Conservation (phyloP, 1,284 basidiomycete genomes). For the Jaminaea rosea region DNA sequence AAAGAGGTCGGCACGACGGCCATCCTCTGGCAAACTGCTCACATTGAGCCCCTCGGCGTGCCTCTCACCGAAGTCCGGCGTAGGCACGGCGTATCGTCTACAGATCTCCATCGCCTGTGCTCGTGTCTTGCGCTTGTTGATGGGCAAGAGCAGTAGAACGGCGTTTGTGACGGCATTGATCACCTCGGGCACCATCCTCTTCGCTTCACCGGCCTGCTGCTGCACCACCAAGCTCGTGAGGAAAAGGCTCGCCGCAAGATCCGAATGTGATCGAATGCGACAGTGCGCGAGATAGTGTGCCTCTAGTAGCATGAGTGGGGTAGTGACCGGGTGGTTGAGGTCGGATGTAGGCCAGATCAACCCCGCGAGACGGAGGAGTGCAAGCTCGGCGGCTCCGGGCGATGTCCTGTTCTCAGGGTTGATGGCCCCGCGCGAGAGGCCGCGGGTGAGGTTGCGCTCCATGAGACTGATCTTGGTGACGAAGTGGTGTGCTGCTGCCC, state of each 20-base stretch:
- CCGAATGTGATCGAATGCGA: constrained; percentile 64
- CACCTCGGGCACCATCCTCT: constrained; percentile 80
- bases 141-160: constrained; percentile 61
- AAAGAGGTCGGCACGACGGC: constrained; percentile 1
- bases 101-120: constrained; percentile 1
- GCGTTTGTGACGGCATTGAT: constrained; percentile 70
- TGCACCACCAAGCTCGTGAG: constrained; percentile 66
- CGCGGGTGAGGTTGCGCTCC: constrained; percentile 86
- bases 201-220: constrained; percentile 74
- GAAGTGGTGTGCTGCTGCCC: constrained; percentile 69
- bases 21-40: neutral
- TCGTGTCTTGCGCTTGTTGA: constrained; percentile 22
- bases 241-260: constrained; percentile 79
- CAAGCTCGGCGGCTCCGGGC: constrained; percentile 75
- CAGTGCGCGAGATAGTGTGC: constrained; percentile 81
- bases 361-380: constrained; percentile 70
- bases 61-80: constrained; percentile 27
- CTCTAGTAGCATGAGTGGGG: constrained; percentile 77
- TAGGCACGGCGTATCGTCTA: constrained; percentile 40
- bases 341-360: constrained; percentile 88
- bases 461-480: constrained; percentile 75
- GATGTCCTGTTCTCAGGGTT: constrained; percentile 67
- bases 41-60: constrained; percentile 9
- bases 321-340: constrained; percentile 77
- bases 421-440: constrained; percentile 66